These are phyloP conservation scores for Fusarium fracticaudum DNA, from an alignment of 2,329 filamentous ascomycete species.

Conservation along the genomic window DNA sequence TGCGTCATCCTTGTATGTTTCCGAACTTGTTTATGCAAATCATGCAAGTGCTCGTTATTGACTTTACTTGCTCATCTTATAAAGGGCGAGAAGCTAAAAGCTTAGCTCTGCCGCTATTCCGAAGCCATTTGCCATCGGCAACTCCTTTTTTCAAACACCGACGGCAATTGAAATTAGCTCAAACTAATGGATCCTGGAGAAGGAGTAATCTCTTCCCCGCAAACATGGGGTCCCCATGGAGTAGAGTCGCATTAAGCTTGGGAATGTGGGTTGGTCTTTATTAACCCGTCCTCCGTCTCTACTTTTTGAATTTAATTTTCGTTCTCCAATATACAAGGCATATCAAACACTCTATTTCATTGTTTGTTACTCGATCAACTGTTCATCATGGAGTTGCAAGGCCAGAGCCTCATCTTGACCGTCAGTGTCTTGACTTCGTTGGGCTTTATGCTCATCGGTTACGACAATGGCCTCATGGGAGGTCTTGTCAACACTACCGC, in stretches of 20 bases:
- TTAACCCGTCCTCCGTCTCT: slow-evolving; percentile 4
- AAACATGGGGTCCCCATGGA: slow-evolving; percentile 26
- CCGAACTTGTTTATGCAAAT: neutral
- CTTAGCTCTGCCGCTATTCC: slow-evolving; percentile 5
- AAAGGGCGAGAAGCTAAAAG: neutral
- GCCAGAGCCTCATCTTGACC: slow-evolving; percentile 52
- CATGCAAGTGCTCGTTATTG: neutral
- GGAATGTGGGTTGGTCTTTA: slow-evolving; percentile 9
- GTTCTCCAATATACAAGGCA: neutral
- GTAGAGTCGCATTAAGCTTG: neutral
- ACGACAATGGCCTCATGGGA: slow-evolving; percentile 57
- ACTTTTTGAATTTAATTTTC: neutral
- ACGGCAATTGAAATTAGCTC: slow-evolving; percentile 17
- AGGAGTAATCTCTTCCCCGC: slow-evolving; percentile 3
- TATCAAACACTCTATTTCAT: neutral
- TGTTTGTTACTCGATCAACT: neutral
- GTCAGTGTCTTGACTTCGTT: slow-evolving; percentile 57
- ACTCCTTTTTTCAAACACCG: slow-evolving; percentile 4
- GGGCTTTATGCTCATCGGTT: slow-evolving; percentile 60
- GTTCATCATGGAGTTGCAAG: slow-evolving; percentile 35
- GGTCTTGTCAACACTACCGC: slow-evolving; percentile 52
- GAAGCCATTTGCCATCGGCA: neutral
- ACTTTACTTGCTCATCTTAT: slow-evolving; percentile 7
- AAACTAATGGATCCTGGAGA: neutral
- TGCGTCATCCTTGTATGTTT: neutral